Conservation (phyloP, 2,329 filamentous ascomycete species). For the Helicocarpus griseus region DNA sequence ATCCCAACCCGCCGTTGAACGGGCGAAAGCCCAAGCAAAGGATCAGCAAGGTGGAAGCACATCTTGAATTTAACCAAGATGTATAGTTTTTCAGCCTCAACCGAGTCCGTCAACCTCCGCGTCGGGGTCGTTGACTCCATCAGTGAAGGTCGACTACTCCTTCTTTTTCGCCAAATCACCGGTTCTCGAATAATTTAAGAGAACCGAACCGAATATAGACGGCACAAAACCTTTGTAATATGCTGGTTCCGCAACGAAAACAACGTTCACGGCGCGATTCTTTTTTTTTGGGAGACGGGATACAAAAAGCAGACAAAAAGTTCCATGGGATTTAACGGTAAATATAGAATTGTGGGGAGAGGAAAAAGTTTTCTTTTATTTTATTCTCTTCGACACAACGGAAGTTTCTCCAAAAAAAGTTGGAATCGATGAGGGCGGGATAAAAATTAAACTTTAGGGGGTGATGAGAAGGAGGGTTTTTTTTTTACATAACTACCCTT, state of each 20-base stretch:
- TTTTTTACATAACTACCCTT: slow-evolving; percentile 13
- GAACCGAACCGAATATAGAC: background rate
- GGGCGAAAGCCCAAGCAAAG: slow-evolving; percentile 19
- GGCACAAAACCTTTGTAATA: slow-evolving; percentile 1
- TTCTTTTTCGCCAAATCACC: no score
- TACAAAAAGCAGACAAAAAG: background rate
- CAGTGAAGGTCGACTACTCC: background rate
- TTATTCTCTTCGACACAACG: background rate
- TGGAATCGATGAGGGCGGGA: background rate
- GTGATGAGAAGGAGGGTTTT: no score
- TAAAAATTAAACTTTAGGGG: background rate
- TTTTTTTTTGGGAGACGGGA: background rate
- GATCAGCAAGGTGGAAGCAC: slow-evolving; percentile 2
- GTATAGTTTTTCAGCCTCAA: background rate
- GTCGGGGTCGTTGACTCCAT: background rate
- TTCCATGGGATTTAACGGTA: background rate
- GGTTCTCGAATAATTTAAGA: background rate
- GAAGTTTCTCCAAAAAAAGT: background rate
- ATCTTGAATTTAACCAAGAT: background rate
- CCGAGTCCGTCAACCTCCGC: background rate
- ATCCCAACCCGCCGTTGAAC: slow-evolving; percentile 36
- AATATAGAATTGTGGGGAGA: background rate
- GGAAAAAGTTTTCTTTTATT: background rate
- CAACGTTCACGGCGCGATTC: background rate
- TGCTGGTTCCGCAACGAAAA: background rate